These are phyloP conservation scores for Persicaria tinctoria DNA, from an alignment of 148 eudicot genomes.

Conservation along the genomic window DNA sequence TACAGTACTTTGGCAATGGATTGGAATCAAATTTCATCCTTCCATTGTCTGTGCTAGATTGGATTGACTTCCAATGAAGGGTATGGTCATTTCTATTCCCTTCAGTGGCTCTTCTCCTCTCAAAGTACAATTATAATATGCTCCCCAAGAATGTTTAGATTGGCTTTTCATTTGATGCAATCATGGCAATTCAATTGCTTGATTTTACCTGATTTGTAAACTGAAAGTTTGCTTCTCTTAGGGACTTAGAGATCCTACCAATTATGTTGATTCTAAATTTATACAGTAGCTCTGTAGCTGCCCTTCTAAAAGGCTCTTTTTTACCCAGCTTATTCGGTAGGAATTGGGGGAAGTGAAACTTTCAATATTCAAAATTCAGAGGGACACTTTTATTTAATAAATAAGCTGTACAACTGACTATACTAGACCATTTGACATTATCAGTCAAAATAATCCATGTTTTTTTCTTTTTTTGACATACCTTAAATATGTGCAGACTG, in stretches of 20 bases:
- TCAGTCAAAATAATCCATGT: background rate
- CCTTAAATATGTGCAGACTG: constrained; percentile 40
- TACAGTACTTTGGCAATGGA: background rate
- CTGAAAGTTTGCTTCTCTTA: background rate
- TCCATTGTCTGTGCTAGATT: constrained; percentile 5
- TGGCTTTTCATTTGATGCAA: background rate
- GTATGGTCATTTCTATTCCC: constrained; percentile 9
- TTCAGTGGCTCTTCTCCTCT: background rate
- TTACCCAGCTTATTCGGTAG: background rate
- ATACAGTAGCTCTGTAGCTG: background rate
- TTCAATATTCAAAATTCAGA: background rate
- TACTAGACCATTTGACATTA: background rate
- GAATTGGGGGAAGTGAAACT: background rate
- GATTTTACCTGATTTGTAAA: background rate
- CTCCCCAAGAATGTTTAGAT: background rate
- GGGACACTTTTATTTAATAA: too few relatives aligned
- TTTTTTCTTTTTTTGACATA: constrained; percentile 1
- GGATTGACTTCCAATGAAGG: constrained; percentile 8
- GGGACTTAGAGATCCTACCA: background rate
- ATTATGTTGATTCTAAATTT: background rate
- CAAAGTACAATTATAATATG: background rate
- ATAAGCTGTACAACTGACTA: background rate
- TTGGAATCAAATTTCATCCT: background rate
- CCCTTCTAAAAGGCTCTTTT: background rate
- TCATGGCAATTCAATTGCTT: background rate